phyloP scores from a whole-genome alignment of 75 land plant genomes.

The Sequoiadendron giganteum region DNA sequence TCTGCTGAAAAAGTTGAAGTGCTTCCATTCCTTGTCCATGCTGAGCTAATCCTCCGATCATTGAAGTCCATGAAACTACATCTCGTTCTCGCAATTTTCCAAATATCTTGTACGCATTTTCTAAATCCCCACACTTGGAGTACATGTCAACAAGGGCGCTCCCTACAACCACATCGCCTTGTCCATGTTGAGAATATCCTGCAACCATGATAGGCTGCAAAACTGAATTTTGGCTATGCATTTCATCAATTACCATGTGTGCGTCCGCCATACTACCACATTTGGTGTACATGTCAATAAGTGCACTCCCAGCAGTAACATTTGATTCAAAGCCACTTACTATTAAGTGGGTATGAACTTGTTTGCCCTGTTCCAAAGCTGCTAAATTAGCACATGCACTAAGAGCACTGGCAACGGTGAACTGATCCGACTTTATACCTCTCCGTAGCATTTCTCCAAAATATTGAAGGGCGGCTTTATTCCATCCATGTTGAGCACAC shows the following conservation, averaged over 20 bases:
- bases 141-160: slow-evolving; percentile 15
- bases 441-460: slow-evolving; percentile 39
- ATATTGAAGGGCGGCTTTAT: slow-evolving; percentile 22
- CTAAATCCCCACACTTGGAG: slow-evolving; percentile 11
- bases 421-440: slow-evolving; percentile 54
- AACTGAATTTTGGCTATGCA: background rate
- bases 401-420: slow-evolving; percentile 39
- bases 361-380: slow-evolving; percentile 21
- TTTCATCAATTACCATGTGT: slow-evolving; percentile 6
- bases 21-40: slow-evolving; percentile 25
- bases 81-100: slow-evolving; percentile 11
- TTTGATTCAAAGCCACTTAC: slow-evolving; percentile 17
- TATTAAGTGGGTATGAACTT: slow-evolving; percentile 14
- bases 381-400: slow-evolving; percentile 21
- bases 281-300: slow-evolving; percentile 18
- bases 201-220: background rate
- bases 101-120: slow-evolving; percentile 7
- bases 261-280: slow-evolving; percentile 24
- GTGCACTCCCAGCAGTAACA: slow-evolving; percentile 16
- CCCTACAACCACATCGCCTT: slow-evolving; percentile 12
- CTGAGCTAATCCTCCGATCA: slow-evolving; percentile 31
- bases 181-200: background rate
- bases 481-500: slow-evolving; percentile 45
- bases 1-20: slow-evolving; percentile 19
- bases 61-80: slow-evolving; percentile 25